Conservation (phyloP, 2,329 filamentous ascomycete genomes). For the Hymenoscyphus fructigenus region DNA sequence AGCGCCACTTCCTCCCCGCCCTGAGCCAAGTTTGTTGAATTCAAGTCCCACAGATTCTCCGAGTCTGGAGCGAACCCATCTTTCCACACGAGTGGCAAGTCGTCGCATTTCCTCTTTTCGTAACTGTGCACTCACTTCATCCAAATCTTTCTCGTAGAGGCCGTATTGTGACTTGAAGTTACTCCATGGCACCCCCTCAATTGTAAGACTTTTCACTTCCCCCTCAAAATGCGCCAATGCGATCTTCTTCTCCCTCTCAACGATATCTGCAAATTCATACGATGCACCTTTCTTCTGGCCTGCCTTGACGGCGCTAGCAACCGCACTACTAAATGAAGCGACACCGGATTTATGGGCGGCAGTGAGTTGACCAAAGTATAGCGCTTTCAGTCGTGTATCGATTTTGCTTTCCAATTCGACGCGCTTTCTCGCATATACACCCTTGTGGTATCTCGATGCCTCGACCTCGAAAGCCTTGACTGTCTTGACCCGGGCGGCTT, state of each 20-base stretch:
- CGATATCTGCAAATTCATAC: slow-evolving; percentile 96
- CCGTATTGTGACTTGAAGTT: slow-evolving; percentile 78
- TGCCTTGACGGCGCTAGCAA: slow-evolving; percentile 80
- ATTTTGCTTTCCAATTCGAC: slow-evolving; percentile 83
- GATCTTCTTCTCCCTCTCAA: slow-evolving; percentile 75
- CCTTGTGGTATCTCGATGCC: slow-evolving; percentile 94
- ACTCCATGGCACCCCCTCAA: slow-evolving; percentile 83
- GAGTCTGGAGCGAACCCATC: slow-evolving; percentile 87
- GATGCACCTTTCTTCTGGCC: slow-evolving; percentile 88
- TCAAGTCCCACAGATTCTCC: slow-evolving; percentile 86
- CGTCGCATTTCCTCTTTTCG: slow-evolving; percentile 96
- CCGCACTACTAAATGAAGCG: slow-evolving; percentile 79
- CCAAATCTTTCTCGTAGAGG: slow-evolving; percentile 86
- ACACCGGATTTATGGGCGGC: slow-evolving; percentile 90
- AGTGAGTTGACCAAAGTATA: slow-evolving; percentile 85
- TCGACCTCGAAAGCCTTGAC: slow-evolving; percentile 85
- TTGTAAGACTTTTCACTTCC: slow-evolving; percentile 70
- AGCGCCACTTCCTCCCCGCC: slow-evolving; percentile 77
- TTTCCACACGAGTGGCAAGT: slow-evolving; percentile 84
- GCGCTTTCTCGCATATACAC: slow-evolving; percentile 83
- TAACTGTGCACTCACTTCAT: slow-evolving; percentile 80
- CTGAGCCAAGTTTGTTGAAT: slow-evolving; percentile 93
- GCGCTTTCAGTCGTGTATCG: slow-evolving; percentile 80
- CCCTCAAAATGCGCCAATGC: slow-evolving; percentile 73
- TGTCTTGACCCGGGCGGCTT: slow-evolving; percentile 66